Base-by-base conservation (phyloP, 2,329 filamentous ascomycete species). In the Aureobasidium sp. region DNA sequence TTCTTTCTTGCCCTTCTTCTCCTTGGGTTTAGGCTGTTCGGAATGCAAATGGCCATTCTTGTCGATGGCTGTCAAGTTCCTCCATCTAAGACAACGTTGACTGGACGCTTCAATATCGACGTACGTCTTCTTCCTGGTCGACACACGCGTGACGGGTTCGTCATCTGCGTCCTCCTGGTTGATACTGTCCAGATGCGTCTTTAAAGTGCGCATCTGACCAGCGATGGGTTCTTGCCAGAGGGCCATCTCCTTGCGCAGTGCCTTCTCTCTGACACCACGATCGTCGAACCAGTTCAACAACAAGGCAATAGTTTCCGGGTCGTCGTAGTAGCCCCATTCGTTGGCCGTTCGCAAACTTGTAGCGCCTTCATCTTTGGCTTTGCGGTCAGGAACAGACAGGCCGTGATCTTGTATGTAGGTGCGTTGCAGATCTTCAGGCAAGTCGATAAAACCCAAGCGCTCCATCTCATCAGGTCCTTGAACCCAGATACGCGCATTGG, bases 401-500 rank as follows among this genome's bases (percentile, higher is more conserved):
- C 87, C 82, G 74, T 94, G 94, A 66, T 86, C 84, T 62, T 82
- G 81, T 70, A 84, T 82, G 73, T 97, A 96, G 70, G 90, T 85
- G 62, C 86, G 82, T 72, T 91, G 84, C 63, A 87, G 82, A 21
- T 90, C 86, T 7, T 84, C 77, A 0, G 82, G 77, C 66, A 94
- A 79, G 65, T 97, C 90, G 66, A 96, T 90, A 71, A 93, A 96
- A 6, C 91, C 91, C 67, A 89, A 82, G 3, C 89, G 84, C 74
- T 96, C 92, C 71, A 96, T 83, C 61, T 93, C 87, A 71, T 96
- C 91, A 0, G 94, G 94, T 0, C 94, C 94, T 74, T 99, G 94
- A 14, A 99, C 86, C 94, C 94, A 99, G 61, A 99, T 82, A 62
- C 93, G 90, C 9, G 91, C 94, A 72, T 97, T 99, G 44, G 93